Conservation (phyloP, 2,329 filamentous ascomycete genomes). For the Harringtonia aguacate region DNA sequence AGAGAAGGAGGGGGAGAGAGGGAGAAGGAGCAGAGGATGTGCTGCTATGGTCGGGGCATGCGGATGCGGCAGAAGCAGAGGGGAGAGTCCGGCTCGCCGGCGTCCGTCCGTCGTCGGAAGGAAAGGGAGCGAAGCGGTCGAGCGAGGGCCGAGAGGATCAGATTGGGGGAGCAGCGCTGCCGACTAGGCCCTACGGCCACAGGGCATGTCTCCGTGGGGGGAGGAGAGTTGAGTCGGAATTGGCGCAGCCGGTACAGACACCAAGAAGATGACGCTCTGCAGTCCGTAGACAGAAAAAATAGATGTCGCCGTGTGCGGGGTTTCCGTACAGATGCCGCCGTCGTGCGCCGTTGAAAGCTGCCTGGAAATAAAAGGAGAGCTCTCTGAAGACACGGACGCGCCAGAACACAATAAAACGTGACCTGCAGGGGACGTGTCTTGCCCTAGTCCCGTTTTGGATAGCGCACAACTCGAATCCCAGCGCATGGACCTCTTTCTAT, state of each 20-base stretch:
- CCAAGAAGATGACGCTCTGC: no score
- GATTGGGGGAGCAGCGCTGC: background rate
- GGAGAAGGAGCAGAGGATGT: background rate
- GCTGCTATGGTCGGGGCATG: background rate
- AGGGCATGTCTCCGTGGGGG: constrained; percentile 5
- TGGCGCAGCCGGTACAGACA: no score
- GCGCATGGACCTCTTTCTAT: background rate
- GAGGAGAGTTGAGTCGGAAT: background rate
- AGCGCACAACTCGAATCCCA: background rate
- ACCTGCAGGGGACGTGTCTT: background rate
- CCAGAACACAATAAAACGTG: background rate
- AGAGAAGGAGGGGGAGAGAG: background rate
- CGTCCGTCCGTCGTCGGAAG: background rate
- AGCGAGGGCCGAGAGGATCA: background rate
- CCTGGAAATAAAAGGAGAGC: background rate
- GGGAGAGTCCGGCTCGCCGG: background rate
- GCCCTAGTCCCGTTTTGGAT: background rate
- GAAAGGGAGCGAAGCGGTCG: no score
- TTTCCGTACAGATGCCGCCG: background rate
- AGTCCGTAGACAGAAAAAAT: background rate
- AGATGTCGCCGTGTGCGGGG: no score
- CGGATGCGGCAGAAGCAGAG: background rate
- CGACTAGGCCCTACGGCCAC: constrained; percentile 7
- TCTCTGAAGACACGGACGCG: background rate
- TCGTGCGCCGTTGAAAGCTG: no score